Base-by-base conservation (phyloP, 768 basidiomycete species). In the Leucocoprinus sp. region DNA sequence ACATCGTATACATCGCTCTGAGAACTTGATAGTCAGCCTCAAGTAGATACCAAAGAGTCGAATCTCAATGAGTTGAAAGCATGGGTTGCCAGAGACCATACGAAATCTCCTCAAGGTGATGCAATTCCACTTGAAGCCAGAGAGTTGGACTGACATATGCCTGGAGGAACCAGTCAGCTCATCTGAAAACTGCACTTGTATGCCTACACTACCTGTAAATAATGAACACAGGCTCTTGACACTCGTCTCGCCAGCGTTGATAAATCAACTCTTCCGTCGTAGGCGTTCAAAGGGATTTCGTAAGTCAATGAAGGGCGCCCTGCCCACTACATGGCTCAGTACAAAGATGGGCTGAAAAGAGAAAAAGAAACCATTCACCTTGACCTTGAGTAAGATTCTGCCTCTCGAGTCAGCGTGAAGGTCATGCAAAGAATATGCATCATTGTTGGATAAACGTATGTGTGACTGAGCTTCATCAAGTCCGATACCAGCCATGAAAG, bases 81-180 rank as follows among this genome's bases (percentile, higher is more conserved):
- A 83, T 81, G 34, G 83, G 82, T 57, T 82, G 80, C 84, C 84
- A 87, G 42, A 76, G 73, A 48, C 84, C 84, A 50, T 75, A 69
- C 0, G 75, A 63, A 19, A 79, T 63, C 60, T 85, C 84, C 61
- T 86, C 84, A 50, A 87, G 65, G 53, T 83, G 76, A 58, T 82
- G 80, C 39, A 87, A 69, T 46, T 79, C 70, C 28, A 86, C 75
- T 44, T 76, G 73, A 60, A 83, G 76, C 77, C 78, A 80, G 15
- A 73, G 70, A 50, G 84, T 71, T 19, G 82, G 82, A 54, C 86
- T 78, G 47, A 74, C 70, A 58, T 84, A 84, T 7, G 78, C 71
- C 84, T 86, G 53, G 9, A 37, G 39, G 21, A 21, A n/a, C n/a
- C n/a, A n/a, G n/a, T n/a, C n/a, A n/a, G n/a, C n/a, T n/a, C n/a